Base-by-base conservation (phyloP, 2,329 filamentous ascomycete genomes). In the Pseudogymnoascus sp. region DNA sequence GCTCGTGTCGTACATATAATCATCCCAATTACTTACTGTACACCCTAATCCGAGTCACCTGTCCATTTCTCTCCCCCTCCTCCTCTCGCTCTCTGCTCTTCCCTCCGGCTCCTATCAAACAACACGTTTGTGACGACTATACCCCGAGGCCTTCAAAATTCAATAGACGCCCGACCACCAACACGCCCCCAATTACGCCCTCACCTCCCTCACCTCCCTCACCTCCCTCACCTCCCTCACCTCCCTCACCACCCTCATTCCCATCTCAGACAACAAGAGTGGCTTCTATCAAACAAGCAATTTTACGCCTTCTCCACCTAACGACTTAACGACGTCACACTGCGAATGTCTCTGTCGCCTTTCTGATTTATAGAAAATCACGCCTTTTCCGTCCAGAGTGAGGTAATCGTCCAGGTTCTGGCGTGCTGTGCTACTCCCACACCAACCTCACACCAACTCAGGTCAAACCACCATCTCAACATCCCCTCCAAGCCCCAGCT, bases 351-450 rank as follows among this genome's bases (percentile, higher is more conserved):
- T 57, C 51, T 57, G 14, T 57, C 51, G 51, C 26, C 26, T 12
- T 11, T 57, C 51, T 57, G 51, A 57, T 57, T 57, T 57, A 57
- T 57, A 57, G 51, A 57, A 57, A 57, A 57, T 57, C 51, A 57
- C 51, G 51, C 51, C 51, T 57, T 57, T 34, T 57, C 51, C 29
- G 12, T 57, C 51, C 51, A 34, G 51, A 18, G 29, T 57, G 51
- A 57, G 51, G 51, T 57, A 57, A 57, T 57, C 29, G 5, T 7
- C 51, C 16, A 11, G 29, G 5, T 57, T 57, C 51, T 57, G 8
- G 29, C 29, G 51, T 57, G 29, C 29, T 57, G 51, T 57, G 29
- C 51, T 34, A 26, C 51, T 36, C 11, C 16, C 51, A 21, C 21
- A 21, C 21, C 21, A 21, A 21, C 21, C 3, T 21, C 29, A 21